These are phyloP conservation scores for Pythium dissimile DNA, from an alignment of 352 stramenopile genomes.

Conservation along the genomic window DNA sequence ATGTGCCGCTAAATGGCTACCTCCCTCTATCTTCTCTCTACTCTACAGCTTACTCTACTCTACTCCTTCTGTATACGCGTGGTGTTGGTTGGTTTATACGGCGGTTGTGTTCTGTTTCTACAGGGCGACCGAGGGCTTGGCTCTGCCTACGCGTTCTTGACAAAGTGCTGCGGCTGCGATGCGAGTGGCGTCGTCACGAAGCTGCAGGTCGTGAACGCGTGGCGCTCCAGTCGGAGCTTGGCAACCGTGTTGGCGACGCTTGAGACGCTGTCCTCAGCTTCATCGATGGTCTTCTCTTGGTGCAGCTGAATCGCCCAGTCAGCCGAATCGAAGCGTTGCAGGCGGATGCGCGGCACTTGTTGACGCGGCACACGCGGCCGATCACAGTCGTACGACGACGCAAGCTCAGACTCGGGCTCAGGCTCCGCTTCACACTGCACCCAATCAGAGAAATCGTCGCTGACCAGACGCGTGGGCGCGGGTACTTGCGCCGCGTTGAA, in stretches of 20 bases:
- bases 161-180: constrained; percentile 4
- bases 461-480: neutral
- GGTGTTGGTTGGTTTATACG: no score
- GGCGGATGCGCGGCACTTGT: constrained; percentile 43
- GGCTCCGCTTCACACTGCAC: constrained; percentile 34
- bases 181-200: constrained; percentile 36
- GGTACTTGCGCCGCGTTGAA: neutral
- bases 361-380: constrained; percentile 18
- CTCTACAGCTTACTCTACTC: neutral
- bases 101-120: no score
- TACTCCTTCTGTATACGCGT: constrained; percentile 4
- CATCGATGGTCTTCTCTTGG: constrained; percentile 22
- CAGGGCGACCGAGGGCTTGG: no score
- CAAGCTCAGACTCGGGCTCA: constrained; percentile 24
- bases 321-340: constrained; percentile 75
- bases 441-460: constrained; percentile 24
- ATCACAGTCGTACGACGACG: neutral
- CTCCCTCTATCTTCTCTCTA: no score
- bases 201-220: constrained; percentile 48
- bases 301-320: constrained; percentile 70
- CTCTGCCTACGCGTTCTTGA: constrained; percentile 20
- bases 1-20: no score
- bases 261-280: neutral
- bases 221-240: constrained; percentile 57
- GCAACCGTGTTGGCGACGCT: constrained; percentile 24